Base-by-base conservation (phyloP, 106 monocot genomes). In the Dioscorea alata region DNA sequence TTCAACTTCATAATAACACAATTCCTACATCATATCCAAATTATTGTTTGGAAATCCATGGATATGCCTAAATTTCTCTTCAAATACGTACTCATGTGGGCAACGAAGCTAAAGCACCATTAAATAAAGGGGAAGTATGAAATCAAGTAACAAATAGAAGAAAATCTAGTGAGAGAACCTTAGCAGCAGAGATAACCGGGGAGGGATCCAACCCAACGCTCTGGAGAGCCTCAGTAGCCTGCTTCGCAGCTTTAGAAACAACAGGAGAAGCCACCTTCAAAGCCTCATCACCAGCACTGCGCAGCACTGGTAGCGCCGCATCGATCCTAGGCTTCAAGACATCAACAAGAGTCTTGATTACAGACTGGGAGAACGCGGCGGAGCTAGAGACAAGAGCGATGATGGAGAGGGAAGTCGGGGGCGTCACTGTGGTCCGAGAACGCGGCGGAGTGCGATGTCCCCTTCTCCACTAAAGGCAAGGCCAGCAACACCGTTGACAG, bases 211-310 rank as follows among this genome's bases (percentile, higher is more conserved):
- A 70, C 16, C 97, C 97, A 31, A 83, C 87, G 49, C 73, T 73
- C 75, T 87, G 77, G 52, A 92, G 92, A 2, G 89, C 92, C 33
- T 87, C 86, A 21, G 64, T 84, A 0, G 89, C 96, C 73, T 87
- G 89, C 50, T 83, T 88, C 16, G 92, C 81, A 63, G 83, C 96
- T 33, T 81, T 78, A 17, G 80, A 80, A 60, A 97, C 74, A n/a
- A 92, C 67, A 2, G 97, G 92, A 8, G 84, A 78, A 14, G 86
- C 84, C 35, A 87, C 33, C 65, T 92, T 97, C 52, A 92, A 23
- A 0, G 86, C 92, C 73, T 86, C 82, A 22, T 89, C 76, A 25
- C 92, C 78, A 13, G 87, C 92, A 33, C 76, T 84, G 13, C 68
- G 70, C 57, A 92, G 56, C 23, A 81, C 67, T 1, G 97, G 97